phyloP scores from a whole-genome alignment of 306 rosid genomes.

The Trifolium fragiferum region DNA sequence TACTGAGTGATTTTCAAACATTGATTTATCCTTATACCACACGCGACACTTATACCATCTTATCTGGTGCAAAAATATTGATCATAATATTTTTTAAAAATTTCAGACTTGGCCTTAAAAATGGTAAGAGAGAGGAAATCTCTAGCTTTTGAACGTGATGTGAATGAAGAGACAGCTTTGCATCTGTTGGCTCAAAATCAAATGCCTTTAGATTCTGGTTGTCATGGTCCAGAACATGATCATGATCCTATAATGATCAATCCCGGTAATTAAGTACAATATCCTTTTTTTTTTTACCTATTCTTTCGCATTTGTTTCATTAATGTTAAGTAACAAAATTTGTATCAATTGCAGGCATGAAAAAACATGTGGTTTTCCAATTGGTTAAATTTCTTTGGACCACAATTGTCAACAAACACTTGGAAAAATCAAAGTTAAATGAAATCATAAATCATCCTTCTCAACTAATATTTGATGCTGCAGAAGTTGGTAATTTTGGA shows the following conservation, averaged over 20 bases:
- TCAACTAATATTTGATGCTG: constrained; percentile 36
- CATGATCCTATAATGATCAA: constrained; percentile 6
- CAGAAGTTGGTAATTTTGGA: constrained; percentile 49
- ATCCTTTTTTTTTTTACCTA: background rate
- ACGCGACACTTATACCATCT: too few species aligned
- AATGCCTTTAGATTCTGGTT: constrained; percentile 18
- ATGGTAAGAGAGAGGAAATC: background rate
- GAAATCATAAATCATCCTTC: constrained; percentile 10
- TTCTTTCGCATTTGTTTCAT: background rate
- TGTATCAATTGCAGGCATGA: constrained; percentile 15
- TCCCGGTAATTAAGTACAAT: constrained; percentile 9
- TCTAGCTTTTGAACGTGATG: constrained; percentile 24
- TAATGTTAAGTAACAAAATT: background rate
- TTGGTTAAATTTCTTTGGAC: constrained; percentile 38
- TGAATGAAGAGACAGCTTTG: constrained; percentile 17
- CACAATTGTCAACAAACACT: background rate
- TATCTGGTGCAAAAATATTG: background rate
- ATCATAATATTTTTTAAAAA: background rate
- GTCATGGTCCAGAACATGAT: background rate
- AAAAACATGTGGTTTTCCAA: constrained; percentile 24
- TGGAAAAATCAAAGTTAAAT: background rate
- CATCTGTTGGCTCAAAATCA: constrained; percentile 39
- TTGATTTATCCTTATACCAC: too few species aligned
- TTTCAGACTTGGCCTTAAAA: constrained; percentile 36
- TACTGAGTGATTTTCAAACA: too few species aligned